These are phyloP conservation scores for Sporothrix schenckii DNA, from an alignment of 2,329 filamentous ascomycete genomes.

Conservation along the genomic window DNA sequence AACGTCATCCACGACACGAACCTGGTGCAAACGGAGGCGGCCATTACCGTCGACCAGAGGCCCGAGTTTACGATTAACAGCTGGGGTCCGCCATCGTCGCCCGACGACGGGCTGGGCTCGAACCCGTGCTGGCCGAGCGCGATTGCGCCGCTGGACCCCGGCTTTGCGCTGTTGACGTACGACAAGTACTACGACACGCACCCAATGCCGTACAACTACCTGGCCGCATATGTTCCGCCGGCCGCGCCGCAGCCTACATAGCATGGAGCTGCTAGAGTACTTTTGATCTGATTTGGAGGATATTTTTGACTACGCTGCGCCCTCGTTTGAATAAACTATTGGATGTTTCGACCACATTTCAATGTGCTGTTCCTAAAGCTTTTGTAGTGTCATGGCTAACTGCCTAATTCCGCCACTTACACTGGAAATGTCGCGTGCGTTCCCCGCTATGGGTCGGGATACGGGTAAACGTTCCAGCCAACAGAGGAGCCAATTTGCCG, in stretches of 20 bases:
- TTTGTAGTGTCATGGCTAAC: neutral
- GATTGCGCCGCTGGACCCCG: constrained; percentile 35
- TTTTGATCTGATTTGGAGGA: neutral
- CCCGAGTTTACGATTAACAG: constrained; percentile 31
- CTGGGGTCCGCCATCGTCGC: constrained; percentile 30
- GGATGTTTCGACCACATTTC: neutral
- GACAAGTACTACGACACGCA: constrained; percentile 36
- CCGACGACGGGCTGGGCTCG: constrained; percentile 36
- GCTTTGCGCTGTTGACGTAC: constrained; percentile 36
- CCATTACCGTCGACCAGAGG: constrained; percentile 26
- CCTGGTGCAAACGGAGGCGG: constrained; percentile 17
- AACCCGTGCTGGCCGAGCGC: constrained; percentile 38
- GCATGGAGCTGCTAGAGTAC: too few species aligned
- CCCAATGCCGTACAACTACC: constrained; percentile 29
- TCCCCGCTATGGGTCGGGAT: neutral
- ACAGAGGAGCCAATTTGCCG: neutral
- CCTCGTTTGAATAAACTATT: neutral
- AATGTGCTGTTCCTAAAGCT: neutral
- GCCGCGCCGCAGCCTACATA: constrained; percentile 1
- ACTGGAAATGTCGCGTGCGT: neutral
- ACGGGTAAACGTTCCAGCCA: constrained; percentile 23
- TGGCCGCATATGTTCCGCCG: neutral
- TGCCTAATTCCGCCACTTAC: constrained; percentile 24
- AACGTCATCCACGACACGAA: neutral
- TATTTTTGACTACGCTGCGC: neutral